Evolutionary conservation across 169 alveolate genomes (phyloP).

Genomic region (Theileria orientalis): DNA sequence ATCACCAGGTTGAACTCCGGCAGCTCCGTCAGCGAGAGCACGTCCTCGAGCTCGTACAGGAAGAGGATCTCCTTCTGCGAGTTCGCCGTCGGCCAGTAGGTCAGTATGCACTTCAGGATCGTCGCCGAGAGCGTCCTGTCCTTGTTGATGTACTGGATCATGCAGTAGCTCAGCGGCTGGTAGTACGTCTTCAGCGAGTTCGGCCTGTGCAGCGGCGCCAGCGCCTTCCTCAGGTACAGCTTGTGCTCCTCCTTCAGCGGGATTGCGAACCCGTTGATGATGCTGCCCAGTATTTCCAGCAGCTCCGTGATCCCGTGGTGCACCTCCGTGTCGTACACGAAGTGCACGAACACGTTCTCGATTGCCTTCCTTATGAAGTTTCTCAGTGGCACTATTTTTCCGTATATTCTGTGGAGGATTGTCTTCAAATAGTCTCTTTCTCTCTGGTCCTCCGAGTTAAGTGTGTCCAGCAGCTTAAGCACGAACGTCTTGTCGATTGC

Average conservation of each 20-base stretch:
- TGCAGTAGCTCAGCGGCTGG: conserved; percentile 93
- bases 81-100: conserved; percentile 97
- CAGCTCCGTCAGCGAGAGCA: conserved; percentile 80
- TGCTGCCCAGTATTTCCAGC: conserved; percentile 90
- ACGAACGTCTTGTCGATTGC: conserved; percentile 83
- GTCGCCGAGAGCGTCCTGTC: conserved; percentile 93
- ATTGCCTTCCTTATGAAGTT: conserved; percentile 92
- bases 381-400: conserved; percentile 85
- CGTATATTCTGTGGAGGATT: conserved; percentile 91
- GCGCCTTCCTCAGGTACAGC: conserved; percentile 90
- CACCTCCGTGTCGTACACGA: conserved; percentile 90
- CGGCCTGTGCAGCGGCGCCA: conserved; percentile 95
- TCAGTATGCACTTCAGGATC: conserved; percentile 79
- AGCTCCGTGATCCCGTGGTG: conserved; percentile 95
- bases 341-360: conserved; percentile 89
- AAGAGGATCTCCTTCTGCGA: conserved; percentile 92
- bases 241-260: conserved; percentile 98
- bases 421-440: conserved; percentile 95
- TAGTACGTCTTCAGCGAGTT: conserved; percentile 90
- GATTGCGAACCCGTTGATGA: conserved; percentile 95
- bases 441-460: conserved; percentile 93
- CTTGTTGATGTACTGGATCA: conserved; percentile 92
- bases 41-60: conserved; percentile 94
- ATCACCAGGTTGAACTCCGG: conserved; percentile 80
- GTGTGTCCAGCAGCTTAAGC: conserved; percentile 79